Conservation (phyloP, 768 basidiomycete genomes). For the Suillus ampliporus region DNA sequence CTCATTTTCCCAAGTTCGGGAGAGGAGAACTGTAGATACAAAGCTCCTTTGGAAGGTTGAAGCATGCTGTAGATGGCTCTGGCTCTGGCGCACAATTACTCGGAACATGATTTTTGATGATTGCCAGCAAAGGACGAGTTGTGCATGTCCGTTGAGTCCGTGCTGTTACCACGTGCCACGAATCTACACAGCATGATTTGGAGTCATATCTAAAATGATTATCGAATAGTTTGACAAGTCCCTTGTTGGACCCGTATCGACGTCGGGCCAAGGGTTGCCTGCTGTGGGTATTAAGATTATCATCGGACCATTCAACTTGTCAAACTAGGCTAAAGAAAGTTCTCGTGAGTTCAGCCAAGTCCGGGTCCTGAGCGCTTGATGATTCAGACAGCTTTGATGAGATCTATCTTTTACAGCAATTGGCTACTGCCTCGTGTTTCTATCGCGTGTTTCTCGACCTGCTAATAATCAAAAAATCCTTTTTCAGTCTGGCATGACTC, state of each 20-base stretch:
- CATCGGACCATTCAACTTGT: conserved; percentile 4
- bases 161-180: conserved; percentile 9
- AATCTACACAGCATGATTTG: conserved; percentile 5
- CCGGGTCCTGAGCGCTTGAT: conserved; percentile 10
- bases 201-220: conserved; percentile 7
- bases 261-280: conserved; percentile 14
- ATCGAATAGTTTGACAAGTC: conserved; percentile 8
- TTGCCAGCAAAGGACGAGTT: background rate
- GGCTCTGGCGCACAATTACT: conserved; percentile 24
- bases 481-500: conserved; percentile 35
- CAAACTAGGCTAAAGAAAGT: conserved; percentile 12
- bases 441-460: conserved; percentile 46
- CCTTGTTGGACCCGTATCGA: conserved; percentile 5
- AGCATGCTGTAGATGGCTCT: conserved; percentile 15
- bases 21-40: conserved; percentile 62
- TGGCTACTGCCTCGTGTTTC: conserved; percentile 60
- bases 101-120: conserved; percentile 33
- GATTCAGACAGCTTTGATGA: background rate
- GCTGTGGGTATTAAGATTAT: conserved; percentile 17
- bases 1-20: conserved; percentile 60
- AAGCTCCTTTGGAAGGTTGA: conserved; percentile 36
- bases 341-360: conserved; percentile 8
- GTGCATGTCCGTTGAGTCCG: background rate
- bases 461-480: conserved; percentile 29
- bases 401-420: conserved; percentile 10